Conservation (phyloP, 768 basidiomycete genomes). For the Lentinula sp. region DNA sequence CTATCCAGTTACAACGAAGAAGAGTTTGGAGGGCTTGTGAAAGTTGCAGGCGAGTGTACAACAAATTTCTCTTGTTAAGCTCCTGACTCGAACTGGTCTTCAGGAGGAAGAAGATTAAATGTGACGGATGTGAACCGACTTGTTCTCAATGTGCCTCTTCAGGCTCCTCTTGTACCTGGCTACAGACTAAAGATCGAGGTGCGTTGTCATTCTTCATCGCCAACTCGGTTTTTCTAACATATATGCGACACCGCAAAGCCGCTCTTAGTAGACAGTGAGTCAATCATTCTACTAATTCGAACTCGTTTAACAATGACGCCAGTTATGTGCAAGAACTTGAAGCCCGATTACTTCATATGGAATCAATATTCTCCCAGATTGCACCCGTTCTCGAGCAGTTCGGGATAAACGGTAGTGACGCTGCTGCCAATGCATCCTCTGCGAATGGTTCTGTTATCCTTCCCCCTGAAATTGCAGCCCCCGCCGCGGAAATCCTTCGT, state of each 20-base stretch:
- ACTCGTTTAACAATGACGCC: slow-evolving; percentile 14
- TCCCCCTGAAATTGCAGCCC: slow-evolving; percentile 26
- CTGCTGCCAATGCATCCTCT: slow-evolving; percentile 27
- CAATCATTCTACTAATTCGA: neutral
- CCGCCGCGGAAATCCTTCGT: slow-evolving; percentile 28
- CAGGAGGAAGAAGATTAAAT: slow-evolving; percentile 92
- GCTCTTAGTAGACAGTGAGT: slow-evolving; percentile 86
- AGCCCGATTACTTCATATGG: slow-evolving; percentile 83
- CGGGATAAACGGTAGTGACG: slow-evolving; percentile 42
- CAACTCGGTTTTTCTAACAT: neutral
- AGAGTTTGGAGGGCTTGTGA: slow-evolving; percentile 90
- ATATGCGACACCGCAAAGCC: slow-evolving; percentile 26
- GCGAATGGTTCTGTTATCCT: slow-evolving; percentile 13
- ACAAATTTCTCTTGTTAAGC: slow-evolving; percentile 11
- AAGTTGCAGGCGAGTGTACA: slow-evolving; percentile 64
- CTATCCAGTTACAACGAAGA: slow-evolving; percentile 70
- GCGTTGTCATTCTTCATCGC: neutral
- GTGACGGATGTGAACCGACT: slow-evolving; percentile 82
- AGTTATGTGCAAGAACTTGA: slow-evolving; percentile 93
- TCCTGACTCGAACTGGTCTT: slow-evolving; percentile 9
- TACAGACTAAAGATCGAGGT: slow-evolving; percentile 80
- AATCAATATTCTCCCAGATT: slow-evolving; percentile 77
- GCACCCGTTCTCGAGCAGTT: slow-evolving; percentile 74
- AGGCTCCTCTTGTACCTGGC: slow-evolving; percentile 78
- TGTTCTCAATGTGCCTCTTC: slow-evolving; percentile 77